A percentile compares a stretch with the other conserved stretches of the same genome.
These are phyloP conservation scores for Pichia exigua DNA, from an alignment of 805 yeast species.

Conservation along the genomic window DNA sequence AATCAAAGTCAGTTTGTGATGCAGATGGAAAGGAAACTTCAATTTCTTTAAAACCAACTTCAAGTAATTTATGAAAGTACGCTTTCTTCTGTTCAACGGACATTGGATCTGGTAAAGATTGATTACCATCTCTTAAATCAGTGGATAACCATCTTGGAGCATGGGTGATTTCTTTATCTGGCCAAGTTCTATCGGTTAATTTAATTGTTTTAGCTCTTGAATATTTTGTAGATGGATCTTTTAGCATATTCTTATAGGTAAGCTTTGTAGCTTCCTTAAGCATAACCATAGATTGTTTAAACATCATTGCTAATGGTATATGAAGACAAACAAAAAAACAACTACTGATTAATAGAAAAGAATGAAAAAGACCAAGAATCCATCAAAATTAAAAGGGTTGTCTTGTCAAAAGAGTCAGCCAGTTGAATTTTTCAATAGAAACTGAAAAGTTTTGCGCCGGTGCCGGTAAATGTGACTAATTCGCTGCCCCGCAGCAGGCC, in stretches of 20 bases:
- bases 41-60: conserved; percentile 72
- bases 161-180: conserved; percentile 52
- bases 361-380: background rate
- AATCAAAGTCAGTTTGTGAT: conserved; percentile 75
- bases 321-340: background rate
- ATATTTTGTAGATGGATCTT: conserved; percentile 62
- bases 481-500: background rate
- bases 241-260: conserved; percentile 46
- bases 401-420: background rate
- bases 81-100: conserved; percentile 64
- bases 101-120: conserved; percentile 79
- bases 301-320: conserved; percentile 15
- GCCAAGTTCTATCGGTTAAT: conserved; percentile 65
- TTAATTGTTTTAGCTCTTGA: conserved; percentile 45
- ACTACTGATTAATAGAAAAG: background rate
- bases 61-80: conserved; percentile 63
- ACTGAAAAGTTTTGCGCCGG: background rate
- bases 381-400: background rate
- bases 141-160: conserved; percentile 80
- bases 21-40: conserved; percentile 80
- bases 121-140: conserved; percentile 76
- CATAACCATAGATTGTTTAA: conserved; percentile 21
- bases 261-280: conserved; percentile 24
- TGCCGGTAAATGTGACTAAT: background rate
- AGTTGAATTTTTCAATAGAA: background rate